Base-by-base conservation (phyloP, 192 early-diverging fungal genomes). In the Umbelopsis vinacea region DNA sequence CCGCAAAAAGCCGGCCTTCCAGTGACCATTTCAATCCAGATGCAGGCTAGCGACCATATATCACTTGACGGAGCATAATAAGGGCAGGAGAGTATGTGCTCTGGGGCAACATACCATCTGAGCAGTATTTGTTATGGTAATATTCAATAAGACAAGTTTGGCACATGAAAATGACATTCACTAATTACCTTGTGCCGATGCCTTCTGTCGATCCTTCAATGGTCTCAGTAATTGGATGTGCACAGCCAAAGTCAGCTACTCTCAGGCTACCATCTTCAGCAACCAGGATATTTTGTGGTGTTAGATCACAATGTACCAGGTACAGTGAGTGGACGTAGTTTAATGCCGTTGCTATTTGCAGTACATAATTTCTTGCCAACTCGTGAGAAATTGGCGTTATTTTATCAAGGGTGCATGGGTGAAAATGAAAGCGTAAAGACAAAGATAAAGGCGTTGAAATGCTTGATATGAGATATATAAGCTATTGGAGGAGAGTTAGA, bases 21-120 rank as follows among this genome's bases (percentile, higher is more conserved):
- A 7, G 95, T 94, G 43, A 97, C 76, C 75, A 99, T 81, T 79
- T 99, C 97, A 52, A 99, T 88, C 23, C 95, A 79, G 0, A 96
- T 99, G 74, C 96, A 98, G 46, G 96, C 97, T 26, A 99, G 79
- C 71, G 92, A 94, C 94, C 78, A 87, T 68, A 87, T 75, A 70
- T 87, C 86, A 26, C 81, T 72, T 2, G 86, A 60, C 17, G 66
- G 73, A 8, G 82, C 71, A 48, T 87, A 85, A 38, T 73, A 73
- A 26, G 48, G 38, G 4, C 75, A 80, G 1, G 82, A 81, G 22
- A 85, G 78, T 12, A 84, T 24, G 1, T 86, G 68, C 24, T 87
- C 86, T 22, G 86, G 86, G 0, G 86, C 84, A 11, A 80, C 74
- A 46, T 87, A 87, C 26, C 74, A 80, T 46, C 83, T 81, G 43